A percentile compares a stretch with the other conserved stretches of the same genome.
phyloP scores from a whole-genome alignment of 805 yeast species.

The Starmerella etchellsii region DNA sequence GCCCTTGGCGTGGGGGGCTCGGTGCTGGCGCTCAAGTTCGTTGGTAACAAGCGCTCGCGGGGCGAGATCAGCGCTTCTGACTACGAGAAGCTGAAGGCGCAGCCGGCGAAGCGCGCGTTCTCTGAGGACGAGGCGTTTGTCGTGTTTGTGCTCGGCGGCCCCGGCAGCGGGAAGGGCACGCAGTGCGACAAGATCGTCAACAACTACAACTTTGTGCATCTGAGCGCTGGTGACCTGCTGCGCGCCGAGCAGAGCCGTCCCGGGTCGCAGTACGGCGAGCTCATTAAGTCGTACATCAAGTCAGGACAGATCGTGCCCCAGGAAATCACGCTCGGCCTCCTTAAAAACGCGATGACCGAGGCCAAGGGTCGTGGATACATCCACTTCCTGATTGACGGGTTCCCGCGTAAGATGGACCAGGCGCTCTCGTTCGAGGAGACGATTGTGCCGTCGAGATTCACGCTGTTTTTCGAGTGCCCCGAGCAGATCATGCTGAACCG shows the following conservation, averaged over 20 bases:
- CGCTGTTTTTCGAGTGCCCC: slow-evolving; percentile 43
- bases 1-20: slow-evolving; percentile 26
- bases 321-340: slow-evolving; percentile 68
- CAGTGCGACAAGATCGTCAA: slow-evolving; percentile 79
- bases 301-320: slow-evolving; percentile 93
- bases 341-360: slow-evolving; percentile 64
- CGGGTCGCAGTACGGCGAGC: slow-evolving; percentile 72
- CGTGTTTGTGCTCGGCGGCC: slow-evolving; percentile 89
- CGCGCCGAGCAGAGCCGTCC: slow-evolving; percentile 81
- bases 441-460: slow-evolving; percentile 31
- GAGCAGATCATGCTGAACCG: slow-evolving; percentile 75
- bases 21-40: slow-evolving; percentile 21
- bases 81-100: slow-evolving; percentile 29
- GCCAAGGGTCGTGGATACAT: slow-evolving; percentile 34
- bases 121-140: slow-evolving; percentile 58
- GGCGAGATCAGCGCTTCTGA: slow-evolving; percentile 24
- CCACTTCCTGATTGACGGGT: slow-evolving; percentile 81
- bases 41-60: slow-evolving; percentile 23
- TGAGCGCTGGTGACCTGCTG: slow-evolving; percentile 91
- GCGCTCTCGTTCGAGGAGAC: slow-evolving; percentile 82
- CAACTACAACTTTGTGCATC: slow-evolving; percentile 70
- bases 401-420: slow-evolving; percentile 98
- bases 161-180: slow-evolving; percentile 97
- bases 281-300: slow-evolving; percentile 70
- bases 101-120: slow-evolving; percentile 34